Conservation (phyloP, 495 filamentous ascomycete species). For the Talaromyces borbonicus region DNA sequence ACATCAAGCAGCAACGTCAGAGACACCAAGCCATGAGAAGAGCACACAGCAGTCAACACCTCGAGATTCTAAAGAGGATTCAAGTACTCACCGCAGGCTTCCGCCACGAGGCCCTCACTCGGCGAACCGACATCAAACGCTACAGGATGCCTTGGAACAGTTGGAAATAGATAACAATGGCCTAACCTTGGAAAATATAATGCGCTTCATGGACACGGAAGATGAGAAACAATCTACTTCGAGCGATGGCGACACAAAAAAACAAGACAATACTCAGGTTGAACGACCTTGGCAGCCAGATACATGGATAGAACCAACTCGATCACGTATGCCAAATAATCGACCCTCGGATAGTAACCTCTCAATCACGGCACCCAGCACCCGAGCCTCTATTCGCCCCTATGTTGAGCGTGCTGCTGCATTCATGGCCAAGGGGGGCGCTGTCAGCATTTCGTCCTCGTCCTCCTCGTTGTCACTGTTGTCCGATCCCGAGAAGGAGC, state of each 20-base stretch:
- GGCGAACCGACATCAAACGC: slow-evolving; percentile 2
- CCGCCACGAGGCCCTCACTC: slow-evolving; percentile 4
- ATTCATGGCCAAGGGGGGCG: not conserved
- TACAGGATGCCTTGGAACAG: slow-evolving; percentile 3
- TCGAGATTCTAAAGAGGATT: not conserved
- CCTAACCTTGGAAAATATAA: slow-evolving; percentile 5
- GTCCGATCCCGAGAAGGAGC: not conserved
- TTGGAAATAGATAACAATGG: slow-evolving; percentile 3
- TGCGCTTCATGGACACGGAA: not conserved
- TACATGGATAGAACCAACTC: slow-evolving; percentile 4
- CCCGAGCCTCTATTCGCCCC: slow-evolving; percentile 6
- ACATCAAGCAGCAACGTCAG: not conserved
- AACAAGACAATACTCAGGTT: not conserved
- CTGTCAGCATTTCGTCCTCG: not conserved
- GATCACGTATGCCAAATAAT: not conserved
- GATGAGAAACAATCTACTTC: not conserved
- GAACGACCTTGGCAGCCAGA: slow-evolving; percentile 7
- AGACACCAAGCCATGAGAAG: not conserved
- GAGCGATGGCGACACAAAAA: not conserved
- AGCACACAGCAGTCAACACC: not conserved
- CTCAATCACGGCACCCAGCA: slow-evolving; percentile 3
- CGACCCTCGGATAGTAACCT: slow-evolving; percentile 4
- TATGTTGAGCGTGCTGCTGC: slow-evolving; percentile 1
- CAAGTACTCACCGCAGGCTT: not conserved
- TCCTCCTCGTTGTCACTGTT: not conserved